Evolutionary conservation across 768 basidiomycete genomes (phyloP).

Genomic region (Tylopilus subfusipes): DNA sequence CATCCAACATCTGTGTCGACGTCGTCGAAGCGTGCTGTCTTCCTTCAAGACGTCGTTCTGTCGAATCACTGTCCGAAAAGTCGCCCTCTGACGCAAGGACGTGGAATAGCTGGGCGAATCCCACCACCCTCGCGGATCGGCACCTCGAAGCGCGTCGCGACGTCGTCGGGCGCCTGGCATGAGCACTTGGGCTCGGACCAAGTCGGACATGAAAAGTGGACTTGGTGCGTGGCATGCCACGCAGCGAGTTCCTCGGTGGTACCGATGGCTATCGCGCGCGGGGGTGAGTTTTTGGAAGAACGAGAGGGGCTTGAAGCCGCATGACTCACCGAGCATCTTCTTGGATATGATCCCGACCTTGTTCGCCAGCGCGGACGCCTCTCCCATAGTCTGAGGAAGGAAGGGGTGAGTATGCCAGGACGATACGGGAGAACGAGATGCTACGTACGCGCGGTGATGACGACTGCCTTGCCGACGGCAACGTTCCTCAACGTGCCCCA

Average conservation of each 20-base stretch:
- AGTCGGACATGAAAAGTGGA: slow-evolving; percentile 67
- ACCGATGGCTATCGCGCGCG: slow-evolving; percentile 51
- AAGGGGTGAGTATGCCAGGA: neutral
- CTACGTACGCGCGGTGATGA: slow-evolving; percentile 66
- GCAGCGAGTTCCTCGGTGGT: slow-evolving; percentile 59
- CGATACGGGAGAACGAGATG: neutral
- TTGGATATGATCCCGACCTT: slow-evolving; percentile 76
- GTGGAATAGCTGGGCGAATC: slow-evolving; percentile 57
- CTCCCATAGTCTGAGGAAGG: slow-evolving; percentile 71
- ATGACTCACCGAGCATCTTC: slow-evolving; percentile 58
- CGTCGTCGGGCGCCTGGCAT: slow-evolving; percentile 75
- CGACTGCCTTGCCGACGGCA: slow-evolving; percentile 62
- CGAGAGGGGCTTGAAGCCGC: neutral
- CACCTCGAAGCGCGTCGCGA: slow-evolving; percentile 73
- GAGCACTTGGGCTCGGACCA: slow-evolving; percentile 53
- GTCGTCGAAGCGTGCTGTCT: slow-evolving; percentile 22
- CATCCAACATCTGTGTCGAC: slow-evolving; percentile 3
- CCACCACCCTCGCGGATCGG: slow-evolving; percentile 38
- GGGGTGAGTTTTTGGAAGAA: neutral
- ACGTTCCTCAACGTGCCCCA: slow-evolving; percentile 70
- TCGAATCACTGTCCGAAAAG: slow-evolving; percentile 60
- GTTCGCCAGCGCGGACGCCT: slow-evolving; percentile 72
- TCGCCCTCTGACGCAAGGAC: slow-evolving; percentile 48
- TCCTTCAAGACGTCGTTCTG: slow-evolving; percentile 57
- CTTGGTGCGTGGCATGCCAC: slow-evolving; percentile 71